Evolutionary conservation across 176 grass and related monocot genomes (phyloP), one percentile per base, ranked within the genome.

Genomic region (Hsuehochloa calcarea): DNA sequence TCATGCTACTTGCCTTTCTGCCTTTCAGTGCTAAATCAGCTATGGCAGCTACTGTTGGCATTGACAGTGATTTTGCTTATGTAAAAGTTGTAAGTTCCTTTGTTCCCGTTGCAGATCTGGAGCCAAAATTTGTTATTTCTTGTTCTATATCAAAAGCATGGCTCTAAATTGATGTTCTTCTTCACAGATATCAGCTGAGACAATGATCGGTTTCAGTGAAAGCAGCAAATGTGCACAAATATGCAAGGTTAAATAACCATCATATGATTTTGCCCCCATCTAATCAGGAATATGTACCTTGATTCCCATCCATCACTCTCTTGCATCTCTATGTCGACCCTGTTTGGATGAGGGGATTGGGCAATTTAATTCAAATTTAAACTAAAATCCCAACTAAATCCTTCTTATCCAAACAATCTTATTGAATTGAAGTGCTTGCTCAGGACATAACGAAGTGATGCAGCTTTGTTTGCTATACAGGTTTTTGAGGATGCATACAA

Each of bases 401-500:
- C 52, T 55, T 55, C 5, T 55, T 19, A 55, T 1, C 49, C 52
- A 55, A 55, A 20, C 19, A 55, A 22, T 17, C 7, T 6, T 20
- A 20, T 55, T 17, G 6, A 55, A 51, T 55, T 19, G 6, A 55
- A 51, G 10, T 13, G 1, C 49, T 55, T 55, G 52, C 52, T 55
- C 17, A 55, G 52, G 19, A 55, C 52, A 55, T 55, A 20, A 6
- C 52, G 16, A 55, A 55, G 16, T 22, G 17, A 22, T 56, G 52
- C 19, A 22, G 52, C 52, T 56, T 50, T 8, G 17, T 70, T 67
- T 68, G 22, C 8, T 85, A 61, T 80, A 65, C 84, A 98, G 96
- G 93, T 98, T 73, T 98, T 98, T 75, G 96, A 98, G 88, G 96
- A 95, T 89, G 96, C 96, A 75, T 98, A 95, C 62, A 98, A 90